phyloP scores from a whole-genome alignment of 257 asterid genomes.

The Scutellaria galericulata region DNA sequence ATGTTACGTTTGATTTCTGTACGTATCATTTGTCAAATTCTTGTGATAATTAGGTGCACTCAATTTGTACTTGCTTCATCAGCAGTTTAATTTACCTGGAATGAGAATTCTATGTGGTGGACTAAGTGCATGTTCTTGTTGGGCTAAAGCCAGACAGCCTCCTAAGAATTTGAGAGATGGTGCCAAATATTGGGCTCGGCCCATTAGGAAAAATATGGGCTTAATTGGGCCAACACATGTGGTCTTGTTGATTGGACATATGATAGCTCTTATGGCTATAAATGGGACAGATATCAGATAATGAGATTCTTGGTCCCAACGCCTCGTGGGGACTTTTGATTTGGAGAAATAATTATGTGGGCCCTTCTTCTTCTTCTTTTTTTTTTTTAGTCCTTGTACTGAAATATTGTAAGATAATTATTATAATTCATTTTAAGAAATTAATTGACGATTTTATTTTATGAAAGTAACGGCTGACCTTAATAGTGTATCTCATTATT shows the following conservation, averaged over 20 bases:
- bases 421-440: neutral
- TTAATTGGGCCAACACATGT: constrained; percentile 22
- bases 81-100: neutral
- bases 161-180: neutral
- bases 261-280: constrained; percentile 15
- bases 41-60: neutral
- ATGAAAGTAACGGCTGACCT: neutral
- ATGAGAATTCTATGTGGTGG: neutral
- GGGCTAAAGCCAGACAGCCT: neutral
- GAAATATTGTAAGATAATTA: neutral
- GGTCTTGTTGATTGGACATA: constrained; percentile 35
- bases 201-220: neutral
- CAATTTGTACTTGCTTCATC: neutral
- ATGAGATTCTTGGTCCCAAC: constrained; percentile 40
- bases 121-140: too few species aligned
- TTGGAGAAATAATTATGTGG: constrained; percentile 26
- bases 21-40: neutral
- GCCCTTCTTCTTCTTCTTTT: neutral
- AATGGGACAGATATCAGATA: constrained; percentile 25
- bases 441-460: neutral
- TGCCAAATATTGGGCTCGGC: constrained; percentile 3
- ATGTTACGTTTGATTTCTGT: neutral
- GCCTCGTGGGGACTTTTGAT: neutral
- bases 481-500: constrained; percentile 4
- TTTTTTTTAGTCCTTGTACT: constrained; percentile 1